Conservation (phyloP, 176 grass and related monocot genomes). For the Pontederia paniculata region DNA sequence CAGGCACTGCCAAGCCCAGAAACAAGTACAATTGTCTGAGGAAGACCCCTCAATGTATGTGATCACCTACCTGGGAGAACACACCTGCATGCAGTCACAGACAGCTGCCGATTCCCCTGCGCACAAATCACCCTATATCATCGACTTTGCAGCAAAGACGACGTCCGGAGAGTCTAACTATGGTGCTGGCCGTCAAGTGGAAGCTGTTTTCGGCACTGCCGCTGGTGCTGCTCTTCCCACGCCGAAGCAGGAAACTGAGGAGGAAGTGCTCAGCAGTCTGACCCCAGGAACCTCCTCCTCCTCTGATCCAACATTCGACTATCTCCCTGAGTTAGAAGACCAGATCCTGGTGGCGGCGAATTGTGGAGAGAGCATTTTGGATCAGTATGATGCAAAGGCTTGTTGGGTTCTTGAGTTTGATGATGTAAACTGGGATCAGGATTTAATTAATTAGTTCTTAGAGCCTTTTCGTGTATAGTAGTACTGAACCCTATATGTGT, state of each 20-base stretch:
- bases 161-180: background rate
- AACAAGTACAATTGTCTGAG: conserved; percentile 39
- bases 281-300: conserved; percentile 16
- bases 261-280: conserved; percentile 42
- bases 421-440: too few relatives aligned
- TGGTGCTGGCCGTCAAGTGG: too few relatives aligned
- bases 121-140: conserved; percentile 1
- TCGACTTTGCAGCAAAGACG: conserved; percentile 28
- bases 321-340: too few relatives aligned
- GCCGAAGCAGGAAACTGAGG: conserved; percentile 26
- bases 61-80: conserved; percentile 54
- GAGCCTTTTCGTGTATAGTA: too few relatives aligned
- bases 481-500: too few relatives aligned
- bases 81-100: conserved; percentile 43
- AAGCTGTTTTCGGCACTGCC: background rate
- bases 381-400: too few relatives aligned
- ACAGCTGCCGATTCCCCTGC: background rate
- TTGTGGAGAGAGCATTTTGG: too few relatives aligned
- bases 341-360: too few relatives aligned
- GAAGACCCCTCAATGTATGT: conserved; percentile 28
- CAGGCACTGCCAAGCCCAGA: conserved; percentile 43
- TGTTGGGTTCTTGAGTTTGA: too few relatives aligned
- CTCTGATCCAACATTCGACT: conserved; percentile 23
- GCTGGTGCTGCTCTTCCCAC: background rate
- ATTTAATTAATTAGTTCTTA: too few relatives aligned